Conservation (phyloP, 2,329 filamentous ascomycete species). For the Knoxdaviesia capensis region DNA sequence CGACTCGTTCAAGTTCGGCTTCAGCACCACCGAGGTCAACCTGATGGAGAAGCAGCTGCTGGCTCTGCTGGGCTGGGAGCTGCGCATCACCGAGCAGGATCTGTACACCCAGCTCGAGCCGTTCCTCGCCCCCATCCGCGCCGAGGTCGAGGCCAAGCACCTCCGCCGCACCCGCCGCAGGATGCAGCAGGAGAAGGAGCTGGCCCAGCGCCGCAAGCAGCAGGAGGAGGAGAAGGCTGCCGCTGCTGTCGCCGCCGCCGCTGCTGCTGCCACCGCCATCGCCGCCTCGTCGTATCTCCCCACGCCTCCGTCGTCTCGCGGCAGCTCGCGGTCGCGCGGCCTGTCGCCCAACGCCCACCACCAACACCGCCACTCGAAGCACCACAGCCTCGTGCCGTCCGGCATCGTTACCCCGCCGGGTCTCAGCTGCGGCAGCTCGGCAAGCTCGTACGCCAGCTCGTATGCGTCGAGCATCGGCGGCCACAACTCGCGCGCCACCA, state of each 20-base stretch:
- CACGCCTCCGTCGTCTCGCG: slow-evolving; percentile 25
- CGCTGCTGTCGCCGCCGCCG: neutral
- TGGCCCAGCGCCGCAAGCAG: slow-evolving; percentile 6
- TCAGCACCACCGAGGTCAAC: slow-evolving; percentile 90
- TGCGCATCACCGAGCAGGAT: slow-evolving; percentile 67
- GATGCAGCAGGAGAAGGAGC: slow-evolving; percentile 22
- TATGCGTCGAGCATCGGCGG: slow-evolving; percentile 26
- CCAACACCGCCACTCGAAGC: slow-evolving; percentile 17
- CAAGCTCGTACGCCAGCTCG: slow-evolving; percentile 26
- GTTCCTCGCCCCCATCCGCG: slow-evolving; percentile 72
- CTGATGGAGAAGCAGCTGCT: slow-evolving; percentile 98
- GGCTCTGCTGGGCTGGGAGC: slow-evolving; percentile 85
- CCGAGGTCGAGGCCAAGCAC: slow-evolving; percentile 30
- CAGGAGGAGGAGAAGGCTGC: neutral
- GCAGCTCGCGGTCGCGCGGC: slow-evolving; percentile 17
- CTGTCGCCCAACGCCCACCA: neutral
- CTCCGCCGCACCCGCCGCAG: slow-evolving; percentile 27
- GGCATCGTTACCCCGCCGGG: slow-evolving; percentile 23
- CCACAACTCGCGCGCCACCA: slow-evolving; percentile 27
- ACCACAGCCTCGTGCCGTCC: slow-evolving; percentile 17
- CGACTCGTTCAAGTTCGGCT: slow-evolving; percentile 51
- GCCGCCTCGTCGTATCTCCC: slow-evolving; percentile 17
- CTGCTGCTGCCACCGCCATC: slow-evolving; percentile 4
- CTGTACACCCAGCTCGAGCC: slow-evolving; percentile 72
- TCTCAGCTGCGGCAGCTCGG: slow-evolving; percentile 17